phyloP scores from a whole-genome alignment of 371 early-diverging fungal species.

The Mucor indicus region DNA sequence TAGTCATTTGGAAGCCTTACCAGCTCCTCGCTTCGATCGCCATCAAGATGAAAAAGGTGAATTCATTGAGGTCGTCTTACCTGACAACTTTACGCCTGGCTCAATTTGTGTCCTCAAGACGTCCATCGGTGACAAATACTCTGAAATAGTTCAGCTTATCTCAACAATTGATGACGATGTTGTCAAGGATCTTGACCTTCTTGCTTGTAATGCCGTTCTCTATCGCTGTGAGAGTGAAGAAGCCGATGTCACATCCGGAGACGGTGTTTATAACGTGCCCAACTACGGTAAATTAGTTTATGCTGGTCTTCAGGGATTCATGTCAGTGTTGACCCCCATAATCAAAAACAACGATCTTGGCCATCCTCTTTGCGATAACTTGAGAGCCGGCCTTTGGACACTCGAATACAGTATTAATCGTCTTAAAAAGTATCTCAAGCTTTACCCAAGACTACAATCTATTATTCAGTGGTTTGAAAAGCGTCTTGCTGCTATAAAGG shows the following conservation, averaged over 20 bases:
- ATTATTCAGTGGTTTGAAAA: conserved; percentile 74
- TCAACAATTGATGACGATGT: conserved; percentile 39
- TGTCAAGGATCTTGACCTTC: conserved; percentile 47
- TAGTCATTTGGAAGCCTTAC: conserved; percentile 43
- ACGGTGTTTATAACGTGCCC: conserved; percentile 86
- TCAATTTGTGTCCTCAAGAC: conserved; percentile 72
- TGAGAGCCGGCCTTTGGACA: conserved; percentile 91
- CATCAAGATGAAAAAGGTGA: conserved; percentile 51
- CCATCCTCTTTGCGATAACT: conserved; percentile 86
- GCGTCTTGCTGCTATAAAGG: conserved; percentile 65
- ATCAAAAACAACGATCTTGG: conserved; percentile 88
- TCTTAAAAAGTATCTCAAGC: conserved; percentile 53
- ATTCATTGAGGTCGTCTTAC: conserved; percentile 60
- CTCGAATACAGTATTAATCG: conserved; percentile 81
- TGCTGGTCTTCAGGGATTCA: conserved; percentile 92
- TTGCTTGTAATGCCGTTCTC: conserved; percentile 79
- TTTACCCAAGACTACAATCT: conserved; percentile 15
- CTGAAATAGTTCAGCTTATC: conserved; percentile 43
- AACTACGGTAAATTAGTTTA: conserved; percentile 78
- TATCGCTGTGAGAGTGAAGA: conserved; percentile 89
- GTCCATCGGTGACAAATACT: conserved; percentile 40
- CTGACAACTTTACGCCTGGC: conserved; percentile 64
- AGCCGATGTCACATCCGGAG: conserved; percentile 63
- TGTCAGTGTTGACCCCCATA: conserved; percentile 70
- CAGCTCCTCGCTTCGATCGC: conserved; percentile 44